phyloP scores from a whole-genome alignment of 2,329 filamentous ascomycete genomes.

The Hyphodiscus sp. region DNA sequence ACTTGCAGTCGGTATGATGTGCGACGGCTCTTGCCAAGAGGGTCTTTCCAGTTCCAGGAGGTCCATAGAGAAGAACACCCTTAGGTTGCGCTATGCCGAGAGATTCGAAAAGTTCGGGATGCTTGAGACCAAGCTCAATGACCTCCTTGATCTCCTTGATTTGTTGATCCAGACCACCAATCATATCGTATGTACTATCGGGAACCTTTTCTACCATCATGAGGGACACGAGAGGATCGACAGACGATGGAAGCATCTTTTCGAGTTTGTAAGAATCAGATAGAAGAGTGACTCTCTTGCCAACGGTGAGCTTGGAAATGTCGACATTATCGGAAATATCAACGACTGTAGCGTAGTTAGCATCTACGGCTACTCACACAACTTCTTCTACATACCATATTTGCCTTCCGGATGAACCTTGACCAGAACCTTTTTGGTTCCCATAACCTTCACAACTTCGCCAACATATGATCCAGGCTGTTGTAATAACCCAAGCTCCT shows the following conservation, averaged over 20 bases:
- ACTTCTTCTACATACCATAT: conserved; percentile 65
- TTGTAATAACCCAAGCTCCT: conserved; percentile 92
- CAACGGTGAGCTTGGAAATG: conserved; percentile 88
- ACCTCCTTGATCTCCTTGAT: conserved; percentile 99
- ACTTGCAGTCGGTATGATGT: conserved; percentile 98
- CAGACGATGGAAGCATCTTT: conserved; percentile 95
- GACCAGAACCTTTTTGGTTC: conserved; percentile 97
- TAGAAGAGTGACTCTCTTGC: conserved; percentile 93
- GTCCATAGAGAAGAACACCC: conserved; percentile 92
- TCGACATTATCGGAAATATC: conserved; percentile 94
- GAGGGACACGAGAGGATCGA: conserved; percentile 95
- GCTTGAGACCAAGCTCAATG: conserved; percentile 96
- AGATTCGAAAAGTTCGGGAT: conserved; percentile 98
- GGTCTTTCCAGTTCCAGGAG: conserved; percentile 95
- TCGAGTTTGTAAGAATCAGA: conserved; percentile 98
- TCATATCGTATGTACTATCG: conserved; percentile 99
- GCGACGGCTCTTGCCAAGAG: conserved; percentile 90
- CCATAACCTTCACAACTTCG: conserved; percentile 99
- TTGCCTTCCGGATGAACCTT: conserved; percentile 99
- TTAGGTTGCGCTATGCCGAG: conserved; percentile 97
- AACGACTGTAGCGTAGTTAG: conserved; percentile 58
- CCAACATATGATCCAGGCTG: conserved; percentile 97
- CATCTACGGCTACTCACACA: background rate
- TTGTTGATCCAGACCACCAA: conserved; percentile 95
- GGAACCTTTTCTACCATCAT: conserved; percentile 99